phyloP scores from a whole-genome alignment of 148 eudicot species.

The Chenopodium quinoa region DNA sequence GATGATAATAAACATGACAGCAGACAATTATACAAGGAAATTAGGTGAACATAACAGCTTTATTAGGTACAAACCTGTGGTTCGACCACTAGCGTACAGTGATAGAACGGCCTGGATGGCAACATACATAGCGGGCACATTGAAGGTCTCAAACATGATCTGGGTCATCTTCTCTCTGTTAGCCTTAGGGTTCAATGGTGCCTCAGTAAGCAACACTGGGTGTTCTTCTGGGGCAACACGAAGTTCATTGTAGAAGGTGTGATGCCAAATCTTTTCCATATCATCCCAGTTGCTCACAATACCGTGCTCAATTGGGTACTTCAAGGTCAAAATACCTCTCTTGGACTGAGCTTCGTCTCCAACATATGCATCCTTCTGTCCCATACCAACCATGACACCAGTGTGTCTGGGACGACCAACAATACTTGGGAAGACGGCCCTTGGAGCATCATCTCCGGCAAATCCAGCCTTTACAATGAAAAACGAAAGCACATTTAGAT shows the following conservation, averaged over 20 bases:
- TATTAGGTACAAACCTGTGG: conserved; percentile 30
- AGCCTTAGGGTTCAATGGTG: conserved; percentile 58
- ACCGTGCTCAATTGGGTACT: conserved; percentile 50
- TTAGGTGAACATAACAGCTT: no score
- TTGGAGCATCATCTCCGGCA: conserved; percentile 38
- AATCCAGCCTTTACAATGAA: conserved; percentile 30
- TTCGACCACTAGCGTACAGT: conserved; percentile 64
- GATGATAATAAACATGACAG: background rate
- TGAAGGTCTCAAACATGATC: conserved; percentile 61
- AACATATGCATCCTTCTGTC: conserved; percentile 38
- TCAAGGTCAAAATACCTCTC: conserved; percentile 40
- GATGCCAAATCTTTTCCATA: conserved; percentile 67
- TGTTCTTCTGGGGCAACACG: conserved; percentile 66
- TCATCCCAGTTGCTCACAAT: conserved; percentile 54
- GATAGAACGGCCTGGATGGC: conserved; percentile 61
- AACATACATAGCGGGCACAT: conserved; percentile 56
- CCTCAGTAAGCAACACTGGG: conserved; percentile 55
- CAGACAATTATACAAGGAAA: no score
- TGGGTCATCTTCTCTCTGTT: conserved; percentile 57
- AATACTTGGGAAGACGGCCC: conserved; percentile 37
- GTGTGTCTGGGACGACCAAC: conserved; percentile 42
- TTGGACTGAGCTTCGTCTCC: conserved; percentile 39
- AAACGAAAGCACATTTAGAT: background rate
- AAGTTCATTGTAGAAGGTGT: conserved; percentile 59
- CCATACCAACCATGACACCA: conserved; percentile 44